These are phyloP conservation scores for Lachancea meyersii DNA, from an alignment of 805 yeast genomes.

Conservation along the genomic window DNA sequence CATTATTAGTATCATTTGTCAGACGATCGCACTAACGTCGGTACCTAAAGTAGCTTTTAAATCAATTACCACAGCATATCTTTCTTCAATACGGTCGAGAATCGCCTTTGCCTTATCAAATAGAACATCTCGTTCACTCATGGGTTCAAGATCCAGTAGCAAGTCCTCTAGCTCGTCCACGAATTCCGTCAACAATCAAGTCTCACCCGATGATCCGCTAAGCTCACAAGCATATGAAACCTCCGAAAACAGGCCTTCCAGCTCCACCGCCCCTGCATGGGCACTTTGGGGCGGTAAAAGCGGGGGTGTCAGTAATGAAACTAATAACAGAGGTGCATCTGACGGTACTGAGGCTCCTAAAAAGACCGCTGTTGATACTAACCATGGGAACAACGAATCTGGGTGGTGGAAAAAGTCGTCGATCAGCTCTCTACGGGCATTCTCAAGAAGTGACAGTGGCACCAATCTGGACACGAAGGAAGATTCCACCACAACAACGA, in stretches of 20 bases:
- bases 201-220: background rate
- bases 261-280: constrained; percentile 7
- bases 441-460: background rate
- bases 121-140: background rate
- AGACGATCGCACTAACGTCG: too few species aligned
- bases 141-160: constrained; percentile 6
- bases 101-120: background rate
- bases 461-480: background rate
- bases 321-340: background rate
- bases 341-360: background rate
- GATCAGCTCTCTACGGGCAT: constrained; percentile 5
- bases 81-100: too few species aligned
- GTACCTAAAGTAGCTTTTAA: too few species aligned
- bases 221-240: background rate
- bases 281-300: constrained; percentile 9
- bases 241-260: background rate
- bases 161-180: constrained; percentile 5
- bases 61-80: too few species aligned
- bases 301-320: background rate
- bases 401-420: constrained; percentile 14
- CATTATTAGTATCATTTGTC: too few species aligned
- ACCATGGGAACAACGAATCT: background rate
- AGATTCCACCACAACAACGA: background rate
- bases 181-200: background rate
- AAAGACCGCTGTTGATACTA: background rate